These are phyloP conservation scores for Schizonepeta tenuifolia DNA, from an alignment of 257 asterid genomes.

Conservation along the genomic window DNA sequence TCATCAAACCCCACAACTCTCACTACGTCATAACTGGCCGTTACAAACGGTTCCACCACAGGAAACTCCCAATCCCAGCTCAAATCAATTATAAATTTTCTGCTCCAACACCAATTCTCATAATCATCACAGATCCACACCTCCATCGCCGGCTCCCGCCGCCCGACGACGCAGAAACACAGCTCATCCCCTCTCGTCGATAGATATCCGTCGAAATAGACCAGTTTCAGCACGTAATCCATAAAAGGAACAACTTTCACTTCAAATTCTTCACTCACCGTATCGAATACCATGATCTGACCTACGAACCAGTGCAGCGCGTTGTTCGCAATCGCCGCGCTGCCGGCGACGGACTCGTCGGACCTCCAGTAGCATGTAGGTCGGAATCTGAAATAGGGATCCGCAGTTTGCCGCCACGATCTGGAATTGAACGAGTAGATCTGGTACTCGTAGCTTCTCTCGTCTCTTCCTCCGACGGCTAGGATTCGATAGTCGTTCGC, in stretches of 20 bases:
- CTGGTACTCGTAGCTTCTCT: not conserved
- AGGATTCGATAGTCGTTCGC: conserved; percentile 2
- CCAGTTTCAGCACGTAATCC: not conserved
- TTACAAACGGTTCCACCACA: not conserved
- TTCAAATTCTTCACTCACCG: not conserved
- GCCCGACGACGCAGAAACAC: not conserved
- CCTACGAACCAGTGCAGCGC: conserved; percentile 9
- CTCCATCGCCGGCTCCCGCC: not conserved
- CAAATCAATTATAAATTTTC: not conserved
- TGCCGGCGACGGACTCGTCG: not conserved
- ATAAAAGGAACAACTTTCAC: not conserved
- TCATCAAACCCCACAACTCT: not conserved
- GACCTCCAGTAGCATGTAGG: not conserved
- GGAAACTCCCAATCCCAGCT: not conserved
- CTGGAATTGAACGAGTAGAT: not conserved
- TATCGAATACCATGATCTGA: not conserved
- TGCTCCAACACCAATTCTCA: not conserved
- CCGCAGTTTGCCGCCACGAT: not conserved
- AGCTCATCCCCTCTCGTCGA: not conserved
- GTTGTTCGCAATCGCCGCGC: not conserved
- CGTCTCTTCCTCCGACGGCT: not conserved
- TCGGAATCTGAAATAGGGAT: not conserved
- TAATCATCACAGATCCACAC: conserved; percentile 10
- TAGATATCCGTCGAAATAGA: not conserved
- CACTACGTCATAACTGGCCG: not conserved